phyloP scores from a whole-genome alignment of 345 rosid genomes.

The Psidium guajava region DNA sequence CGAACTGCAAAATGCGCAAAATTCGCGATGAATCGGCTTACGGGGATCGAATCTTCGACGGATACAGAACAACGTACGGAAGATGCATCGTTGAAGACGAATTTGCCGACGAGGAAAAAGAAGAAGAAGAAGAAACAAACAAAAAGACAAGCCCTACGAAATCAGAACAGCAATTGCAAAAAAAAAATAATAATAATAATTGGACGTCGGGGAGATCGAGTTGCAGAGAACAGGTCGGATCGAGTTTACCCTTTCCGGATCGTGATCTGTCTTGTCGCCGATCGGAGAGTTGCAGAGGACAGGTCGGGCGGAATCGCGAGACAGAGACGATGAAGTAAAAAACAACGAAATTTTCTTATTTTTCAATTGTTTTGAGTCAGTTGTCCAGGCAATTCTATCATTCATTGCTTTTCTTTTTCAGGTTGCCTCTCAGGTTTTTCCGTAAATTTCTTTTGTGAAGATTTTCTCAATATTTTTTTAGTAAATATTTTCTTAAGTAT shows the following conservation, averaged over 20 bases:
- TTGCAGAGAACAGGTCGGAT: not conserved
- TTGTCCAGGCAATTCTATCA: not conserved
- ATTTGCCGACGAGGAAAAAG: not conserved
- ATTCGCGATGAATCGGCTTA: not conserved
- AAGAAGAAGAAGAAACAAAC: not conserved
- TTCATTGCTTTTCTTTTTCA: not conserved
- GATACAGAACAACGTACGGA: not conserved
- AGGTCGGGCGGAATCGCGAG: not conserved
- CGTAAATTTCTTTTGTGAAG: not conserved
- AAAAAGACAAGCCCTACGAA: not conserved
- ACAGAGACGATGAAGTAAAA: not conserved
- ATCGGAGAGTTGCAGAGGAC: not conserved
- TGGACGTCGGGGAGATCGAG: not conserved
- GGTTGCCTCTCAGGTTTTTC: not conserved
- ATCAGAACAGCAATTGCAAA: not conserved
- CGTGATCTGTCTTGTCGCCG: not conserved
- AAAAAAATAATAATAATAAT: no score
- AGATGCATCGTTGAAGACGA: not conserved
- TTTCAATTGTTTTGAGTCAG: not conserved
- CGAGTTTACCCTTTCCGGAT: not conserved
- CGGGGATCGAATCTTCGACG: not conserved
- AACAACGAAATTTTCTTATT: not conserved
- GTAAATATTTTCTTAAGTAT: not conserved
- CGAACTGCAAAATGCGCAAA: not conserved
- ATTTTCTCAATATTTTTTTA: not conserved